Evolutionary conservation across 2,329 filamentous ascomycete species (phyloP).

Genomic region (Aspergillus intermedius): DNA sequence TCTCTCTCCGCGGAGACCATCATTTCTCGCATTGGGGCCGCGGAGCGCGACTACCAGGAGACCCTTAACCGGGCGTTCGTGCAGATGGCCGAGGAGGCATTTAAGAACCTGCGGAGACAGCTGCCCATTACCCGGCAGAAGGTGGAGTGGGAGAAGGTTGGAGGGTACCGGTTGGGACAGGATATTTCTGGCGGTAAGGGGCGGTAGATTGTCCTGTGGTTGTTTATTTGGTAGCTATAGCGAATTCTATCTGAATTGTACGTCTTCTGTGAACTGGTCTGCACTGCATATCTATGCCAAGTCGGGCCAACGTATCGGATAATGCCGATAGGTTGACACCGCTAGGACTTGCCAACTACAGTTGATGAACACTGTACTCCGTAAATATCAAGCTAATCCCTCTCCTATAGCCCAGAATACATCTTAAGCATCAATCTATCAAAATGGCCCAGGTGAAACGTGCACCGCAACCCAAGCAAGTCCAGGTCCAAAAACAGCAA

Average conservation of each 20-base stretch:
- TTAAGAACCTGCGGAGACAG: slow-evolving; percentile 87
- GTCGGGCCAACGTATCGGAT: background rate
- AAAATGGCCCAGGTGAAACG: background rate
- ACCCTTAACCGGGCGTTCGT: slow-evolving; percentile 89
- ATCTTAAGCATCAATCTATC: background rate
- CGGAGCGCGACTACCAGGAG: slow-evolving; percentile 92
- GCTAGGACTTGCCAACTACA: too few species aligned
- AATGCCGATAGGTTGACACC: too few species aligned
- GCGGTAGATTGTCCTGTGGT: slow-evolving; percentile 10
- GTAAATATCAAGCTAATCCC: background rate
- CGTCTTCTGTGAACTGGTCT: too few species aligned
- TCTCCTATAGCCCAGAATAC: too few species aligned
- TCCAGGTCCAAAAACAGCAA: background rate
- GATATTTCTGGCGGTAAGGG: slow-evolving; percentile 65
- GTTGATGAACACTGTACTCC: too few species aligned
- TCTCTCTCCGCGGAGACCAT: slow-evolving; percentile 63
- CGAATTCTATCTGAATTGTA: too few species aligned
- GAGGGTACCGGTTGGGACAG: slow-evolving; percentile 79
- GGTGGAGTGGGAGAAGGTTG: slow-evolving; percentile 98
- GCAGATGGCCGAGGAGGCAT: slow-evolving; percentile 83
- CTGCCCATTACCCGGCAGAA: slow-evolving; percentile 95
- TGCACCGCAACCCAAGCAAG: background rate
- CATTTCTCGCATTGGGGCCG: slow-evolving; percentile 66
- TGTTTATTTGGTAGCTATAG: background rate
- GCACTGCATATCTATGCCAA: background rate